phyloP scores from a whole-genome alignment of 164 flowering plant genomes.

The grape (Vitis vinifera) region ASM3070453v1 NC_081811.1:24554501-24555000 shows the following conservation, averaged over 20 bases:
- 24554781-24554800: slow-evolving; percentile 21
- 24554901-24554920: slow-evolving; percentile 54
- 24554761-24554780: slow-evolving; percentile 18
- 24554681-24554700: slow-evolving; percentile 26
- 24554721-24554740: slow-evolving; percentile 21
- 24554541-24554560: background rate
- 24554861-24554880: slow-evolving; percentile 40
- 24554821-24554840: slow-evolving; percentile 44
- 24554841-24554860: slow-evolving; percentile 35
- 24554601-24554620: background rate
- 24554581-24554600: background rate
- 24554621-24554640: slow-evolving; percentile 28
- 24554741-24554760: slow-evolving; percentile 27
- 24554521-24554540: background rate
- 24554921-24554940: slow-evolving; percentile 59
- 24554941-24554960: slow-evolving; percentile 53
- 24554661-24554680: slow-evolving; percentile 40
- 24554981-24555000: slow-evolving; percentile 43
- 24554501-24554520: slow-evolving; percentile 12
- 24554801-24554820: slow-evolving; percentile 36
- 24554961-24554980: slow-evolving; percentile 39
- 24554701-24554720: slow-evolving; percentile 25
- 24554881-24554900: slow-evolving; percentile 39
- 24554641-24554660: slow-evolving; percentile 34
- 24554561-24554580: background rate